phyloP scores from a whole-genome alignment of 169 alveolate species.

The Babesia caballi region DNA sequence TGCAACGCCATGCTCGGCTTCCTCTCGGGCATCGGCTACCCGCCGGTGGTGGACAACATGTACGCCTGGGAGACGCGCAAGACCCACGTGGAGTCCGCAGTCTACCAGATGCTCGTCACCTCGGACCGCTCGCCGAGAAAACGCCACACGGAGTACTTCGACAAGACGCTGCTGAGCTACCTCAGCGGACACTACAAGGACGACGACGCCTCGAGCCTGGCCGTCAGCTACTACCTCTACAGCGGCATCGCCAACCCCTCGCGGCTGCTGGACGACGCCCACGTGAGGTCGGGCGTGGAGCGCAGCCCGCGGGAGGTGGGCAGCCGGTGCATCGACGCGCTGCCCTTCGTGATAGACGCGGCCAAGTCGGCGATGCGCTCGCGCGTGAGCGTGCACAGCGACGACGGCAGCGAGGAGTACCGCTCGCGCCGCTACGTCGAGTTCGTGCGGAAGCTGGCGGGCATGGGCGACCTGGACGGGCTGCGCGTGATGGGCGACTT shows the following conservation, averaged over 20 bases:
- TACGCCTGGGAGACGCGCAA: conserved; percentile 72
- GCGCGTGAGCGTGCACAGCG: not conserved
- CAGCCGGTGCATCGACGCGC: conserved; percentile 51
- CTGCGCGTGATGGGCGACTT: conserved; percentile 83
- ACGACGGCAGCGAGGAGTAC: conserved; percentile 55
- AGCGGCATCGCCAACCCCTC: conserved; percentile 67
- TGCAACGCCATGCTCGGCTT: conserved; percentile 78
- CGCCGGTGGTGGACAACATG: conserved; percentile 76
- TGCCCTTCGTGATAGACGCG: conserved; percentile 58
- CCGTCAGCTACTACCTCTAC: conserved; percentile 68
- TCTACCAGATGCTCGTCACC: conserved; percentile 46
- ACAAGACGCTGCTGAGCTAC: conserved; percentile 51
- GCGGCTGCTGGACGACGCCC: conserved; percentile 48
- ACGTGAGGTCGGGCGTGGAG: conserved; percentile 57
- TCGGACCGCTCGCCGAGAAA: conserved; percentile 21
- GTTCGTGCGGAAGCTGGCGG: conserved; percentile 71
- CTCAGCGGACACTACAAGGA: conserved; percentile 59
- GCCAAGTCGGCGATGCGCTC: conserved; percentile 59
- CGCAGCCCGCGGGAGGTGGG: conserved; percentile 46
- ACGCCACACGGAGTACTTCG: conserved; percentile 48
- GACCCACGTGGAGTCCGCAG: conserved; percentile 63
- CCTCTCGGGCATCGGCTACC: conserved; percentile 80
- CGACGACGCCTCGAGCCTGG: conserved; percentile 62
- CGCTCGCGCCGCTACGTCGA: conserved; percentile 70
- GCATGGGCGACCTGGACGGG: conserved; percentile 77